Percentiles rank a stretch among this genome's conserved stretches.
Conservation (phyloP, 805 yeast genomes). For the Ogataea angusta region DNA sequence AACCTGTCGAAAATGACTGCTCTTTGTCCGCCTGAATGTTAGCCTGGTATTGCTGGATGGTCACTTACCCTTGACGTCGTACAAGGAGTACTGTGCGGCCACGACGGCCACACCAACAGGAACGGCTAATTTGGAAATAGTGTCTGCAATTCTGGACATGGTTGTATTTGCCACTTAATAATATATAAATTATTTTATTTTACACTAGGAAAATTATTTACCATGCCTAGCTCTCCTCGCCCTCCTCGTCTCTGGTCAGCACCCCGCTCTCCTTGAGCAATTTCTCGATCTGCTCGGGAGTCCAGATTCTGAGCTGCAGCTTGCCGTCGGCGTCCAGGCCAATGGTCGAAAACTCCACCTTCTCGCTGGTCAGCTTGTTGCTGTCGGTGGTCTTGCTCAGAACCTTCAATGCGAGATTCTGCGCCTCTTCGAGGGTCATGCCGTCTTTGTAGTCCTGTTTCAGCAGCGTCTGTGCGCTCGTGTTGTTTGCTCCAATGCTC, state of each 20-base stretch:
- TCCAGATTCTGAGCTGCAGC: constrained; percentile 71
- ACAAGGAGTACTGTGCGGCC: constrained; percentile 78
- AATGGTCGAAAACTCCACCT: constrained; percentile 89
- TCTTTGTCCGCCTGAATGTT: constrained; percentile 65
- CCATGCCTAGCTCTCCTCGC: constrained; percentile 25
- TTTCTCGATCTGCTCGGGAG: constrained; percentile 69
- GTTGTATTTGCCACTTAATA: constrained; percentile 4
- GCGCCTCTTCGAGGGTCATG: constrained; percentile 67
- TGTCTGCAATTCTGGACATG: constrained; percentile 42
- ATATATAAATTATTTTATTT: constrained; percentile 2
- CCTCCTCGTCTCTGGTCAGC: constrained; percentile 47
- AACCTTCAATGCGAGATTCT: constrained; percentile 85
- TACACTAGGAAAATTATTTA: constrained; percentile 4
- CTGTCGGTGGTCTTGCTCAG: constrained; percentile 92
- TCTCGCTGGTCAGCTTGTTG: constrained; percentile 79
- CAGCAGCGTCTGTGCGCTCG: constrained; percentile 92
- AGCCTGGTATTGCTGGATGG: not conserved
- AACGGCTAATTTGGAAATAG: constrained; percentile 51
- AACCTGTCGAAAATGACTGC: constrained; percentile 94
- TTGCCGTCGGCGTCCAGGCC: constrained; percentile 46
- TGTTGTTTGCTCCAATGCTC: constrained; percentile 91
- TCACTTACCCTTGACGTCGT: constrained; percentile 71
- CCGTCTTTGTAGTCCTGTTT: constrained; percentile 94
- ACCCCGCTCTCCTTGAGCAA: constrained; percentile 73
- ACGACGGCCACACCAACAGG: constrained; percentile 70